Base-by-base conservation (phyloP, 2,329 filamentous ascomycete species). In the Trichothecium sympodiale region DNA sequence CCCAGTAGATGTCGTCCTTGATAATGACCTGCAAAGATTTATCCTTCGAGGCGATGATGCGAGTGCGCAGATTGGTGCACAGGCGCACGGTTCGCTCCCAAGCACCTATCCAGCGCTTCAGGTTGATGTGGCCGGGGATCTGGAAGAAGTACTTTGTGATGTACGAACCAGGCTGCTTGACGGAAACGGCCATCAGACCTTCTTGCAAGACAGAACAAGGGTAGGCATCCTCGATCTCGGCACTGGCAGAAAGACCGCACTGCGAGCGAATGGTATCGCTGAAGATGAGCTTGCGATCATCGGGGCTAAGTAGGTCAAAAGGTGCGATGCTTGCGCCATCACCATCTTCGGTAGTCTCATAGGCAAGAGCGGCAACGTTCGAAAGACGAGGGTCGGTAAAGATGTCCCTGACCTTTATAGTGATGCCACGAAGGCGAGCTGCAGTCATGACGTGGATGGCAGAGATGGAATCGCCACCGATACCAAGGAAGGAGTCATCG, bases 181-280 rank as follows among this genome's bases (percentile, higher is more conserved):
- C 53, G 8, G 67, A 61, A 4, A 71, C 43, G 2, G 64, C 61
- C 47, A 72, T 59, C 3, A 72, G 54, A 5, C 61, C 64, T 42
- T 68, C 64, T 39, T 72, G 68, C 1, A 69, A 46, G 1, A 65
- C 55, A 0, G 66, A 65, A 44, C 63, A 66, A 1, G 67, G 67
- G 34, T 67, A 71, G 0, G 65, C 48, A 36, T 72, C 67, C 33
- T 69, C 60, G 6, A 68, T 47, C 10, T 32, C 29, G 38, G 46
- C 38, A 36, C 31, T 18, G 5, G 23, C 14, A 17, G 35, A 3
- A 8, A 40, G 15, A 7, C 35, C 37, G 29, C 29, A 38, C 28
- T 39, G 9, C 9, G 35, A 10, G 5, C 15, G 28, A 10, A 14
- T n/a, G 14, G n/a, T 13, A n/a, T 31, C 14, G 9, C 14, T 29